Evolutionary conservation across 495 filamentous ascomycete genomes (phyloP), one percentile per base, ranked within the genome.

Genomic region (Neurospora africana): DNA sequence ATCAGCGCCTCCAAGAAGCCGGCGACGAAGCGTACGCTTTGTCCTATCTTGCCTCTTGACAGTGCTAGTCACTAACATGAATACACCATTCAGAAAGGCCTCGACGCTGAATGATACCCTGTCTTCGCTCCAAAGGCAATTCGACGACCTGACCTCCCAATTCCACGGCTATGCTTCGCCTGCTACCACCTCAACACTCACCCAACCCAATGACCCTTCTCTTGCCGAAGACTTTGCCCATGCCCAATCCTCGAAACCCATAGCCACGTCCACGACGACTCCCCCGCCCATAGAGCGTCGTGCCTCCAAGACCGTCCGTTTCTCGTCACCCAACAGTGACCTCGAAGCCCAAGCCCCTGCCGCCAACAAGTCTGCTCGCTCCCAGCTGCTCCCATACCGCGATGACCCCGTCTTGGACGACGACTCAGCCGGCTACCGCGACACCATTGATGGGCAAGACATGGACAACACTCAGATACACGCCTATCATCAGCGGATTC

Each of bases 391-490:
- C 84, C 91, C 69, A 80, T 88, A 87, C 86, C 87, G 77, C 76
- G 87, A 83, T 77, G 85, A 83, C 74, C 86, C 82, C 9, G 71
- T 8, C 53, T 33, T 61, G 21, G 79, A 77, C 40, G 75, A 79
- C 38, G 80, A 82, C 21, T 74, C 73, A 23, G 83, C 79, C 69
- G 91, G 94, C 74, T 89, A 91, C 74, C 83, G 83, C 27, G 82
- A 88, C 67, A 80, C 68, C 35, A 72, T 77, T 40, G 76, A 79
- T 23, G 70, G 76, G 21, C 23, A 67, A 9, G 71, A 23, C 13
- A 73, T 97, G 77, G 84, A 87, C 76, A 98, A 98, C 81, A 85
- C 91, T 78, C 95, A 97, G 79, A 90, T 98, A 73, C 91, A 98
- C 80, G 85, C 86, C 38, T 92, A 97, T 78, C 95, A 99, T 81